These are phyloP conservation scores for Phalaenopsis hybrid DNA, from an alignment of 116 monocot genomes.

Conservation along the genomic window DNA sequence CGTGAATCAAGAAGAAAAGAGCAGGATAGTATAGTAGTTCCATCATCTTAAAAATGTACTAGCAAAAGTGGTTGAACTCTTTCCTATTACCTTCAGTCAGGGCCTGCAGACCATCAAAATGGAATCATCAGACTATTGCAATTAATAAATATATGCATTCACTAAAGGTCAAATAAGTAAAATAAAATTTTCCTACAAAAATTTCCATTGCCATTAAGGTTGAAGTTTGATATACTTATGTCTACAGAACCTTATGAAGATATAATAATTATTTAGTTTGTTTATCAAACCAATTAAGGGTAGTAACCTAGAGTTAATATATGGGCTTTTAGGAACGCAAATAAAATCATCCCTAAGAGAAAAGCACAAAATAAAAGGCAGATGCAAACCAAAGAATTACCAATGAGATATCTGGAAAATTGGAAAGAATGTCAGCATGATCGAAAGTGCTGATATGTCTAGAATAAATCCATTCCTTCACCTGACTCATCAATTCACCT, in stretches of 20 bases:
- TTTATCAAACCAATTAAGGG: too few species aligned
- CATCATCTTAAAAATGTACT: conserved; percentile 5
- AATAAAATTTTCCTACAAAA: not conserved
- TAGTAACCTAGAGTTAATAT: not conserved
- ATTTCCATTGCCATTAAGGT: not conserved
- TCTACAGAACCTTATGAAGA: not conserved
- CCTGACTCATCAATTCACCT: conserved; percentile 43
- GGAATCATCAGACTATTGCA: not conserved
- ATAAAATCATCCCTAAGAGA: not conserved
- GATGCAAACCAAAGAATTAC: conserved; percentile 23
- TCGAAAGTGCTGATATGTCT: conserved; percentile 46
- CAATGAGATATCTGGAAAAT: conserved; percentile 77
- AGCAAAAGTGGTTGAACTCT: not conserved
- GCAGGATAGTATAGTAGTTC: not conserved
- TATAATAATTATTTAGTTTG: not conserved
- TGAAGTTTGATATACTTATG: not conserved
- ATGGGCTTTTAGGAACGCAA: not conserved
- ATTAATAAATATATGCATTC: not conserved
- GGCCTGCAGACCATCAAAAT: conserved; percentile 51
- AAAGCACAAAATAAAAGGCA: not conserved
- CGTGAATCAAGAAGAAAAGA: conserved; percentile 3
- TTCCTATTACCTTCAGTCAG: conserved; percentile 71
- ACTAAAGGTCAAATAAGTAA: not conserved
- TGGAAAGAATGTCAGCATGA: conserved; percentile 66
- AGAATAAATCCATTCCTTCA: conserved; percentile 75